Evolutionary conservation across 345 rosid species (phyloP).

Genomic region (Eucalyptus sp.): DNA sequence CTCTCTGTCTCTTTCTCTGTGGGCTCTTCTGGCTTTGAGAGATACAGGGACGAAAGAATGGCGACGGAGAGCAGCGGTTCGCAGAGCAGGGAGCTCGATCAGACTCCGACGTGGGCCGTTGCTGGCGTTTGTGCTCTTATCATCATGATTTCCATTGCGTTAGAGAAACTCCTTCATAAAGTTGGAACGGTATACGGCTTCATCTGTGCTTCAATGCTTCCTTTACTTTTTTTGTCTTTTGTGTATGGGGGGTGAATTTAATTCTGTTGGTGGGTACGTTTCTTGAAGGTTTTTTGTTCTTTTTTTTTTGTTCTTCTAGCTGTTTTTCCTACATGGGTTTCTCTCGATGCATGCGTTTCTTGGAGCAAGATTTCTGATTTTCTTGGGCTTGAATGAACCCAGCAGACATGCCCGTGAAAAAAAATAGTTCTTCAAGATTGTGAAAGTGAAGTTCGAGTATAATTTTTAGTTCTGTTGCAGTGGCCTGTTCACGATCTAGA

Average conservation of each 20-base stretch:
- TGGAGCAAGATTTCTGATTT: not conserved
- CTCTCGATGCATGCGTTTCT: not conserved
- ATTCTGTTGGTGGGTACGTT: not conserved
- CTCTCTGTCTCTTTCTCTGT: not conserved
- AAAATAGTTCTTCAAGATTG: not conserved
- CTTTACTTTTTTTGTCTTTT: not conserved
- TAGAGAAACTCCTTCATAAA: slow-evolving; percentile 68
- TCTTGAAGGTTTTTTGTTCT: not conserved
- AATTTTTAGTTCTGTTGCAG: not conserved
- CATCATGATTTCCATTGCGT: slow-evolving; percentile 54
- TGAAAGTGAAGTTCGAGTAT: not conserved
- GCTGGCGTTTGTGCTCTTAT: slow-evolving; percentile 69
- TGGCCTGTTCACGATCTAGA: not conserved
- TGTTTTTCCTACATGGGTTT: not conserved
- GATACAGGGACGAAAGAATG: not conserved
- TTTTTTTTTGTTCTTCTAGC: not conserved
- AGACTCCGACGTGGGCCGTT: slow-evolving; percentile 97
- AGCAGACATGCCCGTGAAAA: not conserved
- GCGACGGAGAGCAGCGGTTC: slow-evolving; percentile 6
- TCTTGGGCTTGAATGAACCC: not conserved
- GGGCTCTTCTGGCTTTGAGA: not conserved
- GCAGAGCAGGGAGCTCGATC: slow-evolving; percentile 39
- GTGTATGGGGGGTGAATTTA: not conserved
- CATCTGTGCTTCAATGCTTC: not conserved
- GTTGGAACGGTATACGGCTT: slow-evolving; percentile 34